Evolutionary conservation across 805 yeast genomes (phyloP).

Genomic region (Myxozyma udenii): DNA sequence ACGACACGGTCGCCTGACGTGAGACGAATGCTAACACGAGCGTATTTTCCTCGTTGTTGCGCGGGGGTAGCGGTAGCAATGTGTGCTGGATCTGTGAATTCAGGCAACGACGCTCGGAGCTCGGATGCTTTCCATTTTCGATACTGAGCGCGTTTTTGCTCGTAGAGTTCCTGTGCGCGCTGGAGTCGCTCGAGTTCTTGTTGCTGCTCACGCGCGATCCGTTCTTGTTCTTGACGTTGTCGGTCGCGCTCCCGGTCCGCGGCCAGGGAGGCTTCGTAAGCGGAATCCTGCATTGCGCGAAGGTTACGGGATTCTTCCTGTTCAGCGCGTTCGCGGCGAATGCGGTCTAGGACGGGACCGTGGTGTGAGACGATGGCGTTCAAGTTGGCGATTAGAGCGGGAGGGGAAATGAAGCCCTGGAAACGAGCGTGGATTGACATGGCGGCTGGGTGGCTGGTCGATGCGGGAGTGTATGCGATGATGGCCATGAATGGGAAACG

Average conservation of each 20-base stretch:
- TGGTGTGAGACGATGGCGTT: conserved; percentile 52
- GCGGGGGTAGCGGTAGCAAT: conserved; percentile 41
- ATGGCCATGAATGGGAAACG: conserved; percentile 81
- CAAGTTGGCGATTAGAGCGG: conserved; percentile 46
- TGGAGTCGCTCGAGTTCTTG: conserved; percentile 18
- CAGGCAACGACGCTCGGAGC: conserved; percentile 31
- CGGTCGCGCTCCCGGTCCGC: conserved; percentile 59
- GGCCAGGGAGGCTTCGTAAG: conserved; percentile 67
- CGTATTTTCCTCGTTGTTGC: not conserved
- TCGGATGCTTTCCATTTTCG: conserved; percentile 45
- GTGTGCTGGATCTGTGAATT: conserved; percentile 32
- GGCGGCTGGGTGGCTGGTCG: conserved; percentile 25
- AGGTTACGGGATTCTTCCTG: conserved; percentile 54
- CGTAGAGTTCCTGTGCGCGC: conserved; percentile 29
- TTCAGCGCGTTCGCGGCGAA: conserved; percentile 63
- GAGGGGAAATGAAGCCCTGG: conserved; percentile 54
- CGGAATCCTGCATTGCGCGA: conserved; percentile 70
- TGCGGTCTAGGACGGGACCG: conserved; percentile 56
- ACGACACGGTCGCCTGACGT: conserved; percentile 59
- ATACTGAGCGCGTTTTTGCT: conserved; percentile 18
- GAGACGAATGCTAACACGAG: conserved; percentile 65
- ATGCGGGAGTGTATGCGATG: conserved; percentile 41
- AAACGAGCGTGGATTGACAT: conserved; percentile 58
- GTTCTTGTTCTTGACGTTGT: conserved; percentile 31
- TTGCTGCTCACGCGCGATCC: conserved; percentile 27